phyloP scores from a whole-genome alignment of 108 stramenopile genomes.

The Fragilaria crotonensis region DNA sequence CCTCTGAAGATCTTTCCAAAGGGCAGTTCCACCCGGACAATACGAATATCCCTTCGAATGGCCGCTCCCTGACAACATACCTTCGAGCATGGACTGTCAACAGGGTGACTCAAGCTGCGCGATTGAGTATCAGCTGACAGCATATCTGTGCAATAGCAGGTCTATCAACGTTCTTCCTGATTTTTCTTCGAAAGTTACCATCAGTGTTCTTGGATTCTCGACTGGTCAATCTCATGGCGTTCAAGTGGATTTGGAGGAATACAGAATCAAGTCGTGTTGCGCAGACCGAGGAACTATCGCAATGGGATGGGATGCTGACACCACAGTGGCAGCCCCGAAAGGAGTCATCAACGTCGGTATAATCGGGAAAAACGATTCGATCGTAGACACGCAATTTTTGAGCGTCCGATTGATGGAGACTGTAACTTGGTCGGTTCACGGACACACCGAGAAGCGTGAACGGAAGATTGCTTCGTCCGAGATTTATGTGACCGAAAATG shows the following conservation, averaged over 20 bases:
- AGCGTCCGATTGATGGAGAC: slow-evolving; percentile 6
- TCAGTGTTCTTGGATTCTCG: background rate
- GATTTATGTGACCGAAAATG: background rate
- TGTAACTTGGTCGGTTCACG: slow-evolving; percentile 4
- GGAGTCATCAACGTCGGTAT: background rate
- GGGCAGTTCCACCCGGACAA: slow-evolving; percentile 7
- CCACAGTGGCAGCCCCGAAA: slow-evolving; percentile 1
- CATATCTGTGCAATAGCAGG: background rate
- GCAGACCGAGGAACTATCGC: background rate
- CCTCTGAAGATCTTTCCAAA: background rate
- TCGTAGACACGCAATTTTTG: slow-evolving; percentile 2
- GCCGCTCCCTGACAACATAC: slow-evolving; percentile 9
- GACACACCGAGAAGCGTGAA: background rate
- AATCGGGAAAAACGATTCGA: slow-evolving; percentile 8
- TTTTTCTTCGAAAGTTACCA: background rate
- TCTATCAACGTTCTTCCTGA: background rate
- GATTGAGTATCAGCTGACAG: slow-evolving; percentile 13
- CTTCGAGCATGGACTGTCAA: slow-evolving; percentile 4
- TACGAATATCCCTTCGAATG: slow-evolving; percentile 21
- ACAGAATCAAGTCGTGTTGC: background rate
- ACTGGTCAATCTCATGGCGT: background rate
- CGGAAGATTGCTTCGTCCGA: background rate
- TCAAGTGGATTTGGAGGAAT: background rate
- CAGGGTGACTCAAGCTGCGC: slow-evolving; percentile 1
- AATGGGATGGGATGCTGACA: slow-evolving; percentile 3